Percentiles rank a stretch among this genome's conserved stretches.
Evolutionary conservation across 2,329 filamentous ascomycete genomes (phyloP).

Genomic region (Scedosporium boydii): DNA sequence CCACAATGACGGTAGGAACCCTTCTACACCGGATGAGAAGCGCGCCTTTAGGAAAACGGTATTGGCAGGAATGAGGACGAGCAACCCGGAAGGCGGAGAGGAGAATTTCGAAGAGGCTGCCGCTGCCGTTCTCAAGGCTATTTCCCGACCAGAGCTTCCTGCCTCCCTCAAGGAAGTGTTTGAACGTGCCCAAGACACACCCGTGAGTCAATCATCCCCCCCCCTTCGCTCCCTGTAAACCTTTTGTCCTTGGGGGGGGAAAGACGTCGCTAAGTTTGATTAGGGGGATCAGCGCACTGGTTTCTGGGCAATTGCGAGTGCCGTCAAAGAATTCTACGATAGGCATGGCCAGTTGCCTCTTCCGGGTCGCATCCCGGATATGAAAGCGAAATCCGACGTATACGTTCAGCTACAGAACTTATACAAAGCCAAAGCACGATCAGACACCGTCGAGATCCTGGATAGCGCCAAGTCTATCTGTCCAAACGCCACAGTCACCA

Average conservation of each 20-base stretch:
- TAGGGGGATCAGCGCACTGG: neutral
- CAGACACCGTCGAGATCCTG: constrained; percentile 68
- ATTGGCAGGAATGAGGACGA: constrained; percentile 53
- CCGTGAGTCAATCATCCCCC: constrained; percentile 36
- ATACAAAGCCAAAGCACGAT: constrained; percentile 80
- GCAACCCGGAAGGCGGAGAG: constrained; percentile 77
- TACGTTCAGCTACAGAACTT: constrained; percentile 88
- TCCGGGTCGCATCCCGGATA: constrained; percentile 82
- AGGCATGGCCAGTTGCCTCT: constrained; percentile 69
- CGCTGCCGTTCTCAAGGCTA: constrained; percentile 77
- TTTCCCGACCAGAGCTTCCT: constrained; percentile 59
- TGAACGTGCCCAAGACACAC: constrained; percentile 43
- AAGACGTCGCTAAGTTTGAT: neutral
- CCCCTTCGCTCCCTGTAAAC: no score
- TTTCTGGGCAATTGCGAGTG: constrained; percentile 85
- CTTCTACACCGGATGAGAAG: constrained; percentile 76
- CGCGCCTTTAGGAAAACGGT: constrained; percentile 68
- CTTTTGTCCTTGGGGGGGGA: no score
- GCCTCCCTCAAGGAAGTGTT: constrained; percentile 70
- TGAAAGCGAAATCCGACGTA: constrained; percentile 88
- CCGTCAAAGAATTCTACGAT: constrained; percentile 67
- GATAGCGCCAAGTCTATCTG: constrained; percentile 45
- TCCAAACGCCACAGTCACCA: constrained; percentile 45
- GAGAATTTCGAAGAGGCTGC: constrained; percentile 96
- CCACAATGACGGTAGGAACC: constrained; percentile 56